A percentile compares a stretch with the other conserved stretches of the same genome.
phyloP scores from a whole-genome alignment of 1,284 basidiomycete genomes.

The Melampsora abietis-canadensis region DNA sequence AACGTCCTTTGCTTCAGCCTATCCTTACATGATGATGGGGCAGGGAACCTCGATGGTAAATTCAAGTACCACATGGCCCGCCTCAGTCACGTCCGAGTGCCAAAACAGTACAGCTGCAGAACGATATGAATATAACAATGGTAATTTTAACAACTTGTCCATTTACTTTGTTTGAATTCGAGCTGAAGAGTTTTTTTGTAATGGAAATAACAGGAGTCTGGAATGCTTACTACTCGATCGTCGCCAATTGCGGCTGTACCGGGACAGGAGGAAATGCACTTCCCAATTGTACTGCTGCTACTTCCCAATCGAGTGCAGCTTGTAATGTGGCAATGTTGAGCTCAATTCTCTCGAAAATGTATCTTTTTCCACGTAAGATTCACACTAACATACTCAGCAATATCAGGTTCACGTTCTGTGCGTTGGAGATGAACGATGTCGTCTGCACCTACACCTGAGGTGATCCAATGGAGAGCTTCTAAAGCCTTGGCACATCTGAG shows the following conservation, averaged over 20 bases:
- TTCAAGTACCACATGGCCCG: background rate
- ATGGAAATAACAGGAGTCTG: background rate
- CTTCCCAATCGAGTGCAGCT: background rate
- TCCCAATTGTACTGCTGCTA: background rate
- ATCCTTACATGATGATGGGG: background rate
- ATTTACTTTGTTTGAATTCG: background rate
- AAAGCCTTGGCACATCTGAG: no score
- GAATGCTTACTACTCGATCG: background rate
- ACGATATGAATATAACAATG: background rate
- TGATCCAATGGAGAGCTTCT: background rate
- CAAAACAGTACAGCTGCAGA: background rate
- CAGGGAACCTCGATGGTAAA: background rate
- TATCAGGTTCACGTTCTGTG: background rate
- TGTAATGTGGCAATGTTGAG: constrained; percentile 6
- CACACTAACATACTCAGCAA: no score
- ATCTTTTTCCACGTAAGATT: no score
- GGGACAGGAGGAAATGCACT: background rate
- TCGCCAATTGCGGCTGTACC: background rate
- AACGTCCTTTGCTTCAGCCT: background rate
- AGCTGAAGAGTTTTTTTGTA: background rate
- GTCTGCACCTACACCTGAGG: background rate
- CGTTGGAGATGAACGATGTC: background rate
- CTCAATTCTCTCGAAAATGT: background rate
- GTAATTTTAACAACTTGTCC: background rate
- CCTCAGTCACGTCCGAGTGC: background rate